Evolutionary conservation across 371 early-diverging fungal species (phyloP).

Genomic region (Mortierella sp.): DNA sequence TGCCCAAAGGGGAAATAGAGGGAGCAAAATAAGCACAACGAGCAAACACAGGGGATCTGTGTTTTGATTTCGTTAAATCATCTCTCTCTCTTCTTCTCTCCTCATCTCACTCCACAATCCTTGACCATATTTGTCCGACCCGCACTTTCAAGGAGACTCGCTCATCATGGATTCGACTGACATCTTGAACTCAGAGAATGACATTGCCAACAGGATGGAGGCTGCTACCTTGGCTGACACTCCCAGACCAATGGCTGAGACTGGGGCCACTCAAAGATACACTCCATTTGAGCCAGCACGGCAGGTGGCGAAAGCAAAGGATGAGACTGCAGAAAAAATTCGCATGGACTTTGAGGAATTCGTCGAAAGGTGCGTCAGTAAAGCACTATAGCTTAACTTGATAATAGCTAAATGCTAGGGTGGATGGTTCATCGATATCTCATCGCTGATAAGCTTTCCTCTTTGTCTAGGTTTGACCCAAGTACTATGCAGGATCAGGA

Average conservation of each 20-base stretch:
- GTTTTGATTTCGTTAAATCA: background rate
- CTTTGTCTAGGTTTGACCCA: slow-evolving; percentile 40
- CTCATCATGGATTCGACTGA: slow-evolving; percentile 51
- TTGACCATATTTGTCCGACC: slow-evolving; percentile 1
- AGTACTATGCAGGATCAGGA: slow-evolving; percentile 55
- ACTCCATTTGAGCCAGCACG: slow-evolving; percentile 58
- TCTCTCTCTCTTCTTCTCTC: background rate
- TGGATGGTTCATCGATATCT: background rate
- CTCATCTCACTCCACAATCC: background rate
- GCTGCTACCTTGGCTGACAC: slow-evolving; percentile 52
- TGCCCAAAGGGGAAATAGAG: background rate
- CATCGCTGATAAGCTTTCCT: background rate
- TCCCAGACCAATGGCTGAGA: slow-evolving; percentile 28
- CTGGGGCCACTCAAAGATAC: slow-evolving; percentile 23
- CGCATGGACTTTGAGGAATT: slow-evolving; percentile 85
- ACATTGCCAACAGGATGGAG: slow-evolving; percentile 49
- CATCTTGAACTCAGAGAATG: slow-evolving; percentile 45
- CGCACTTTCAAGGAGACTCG: background rate
- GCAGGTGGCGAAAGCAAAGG: slow-evolving; percentile 74
- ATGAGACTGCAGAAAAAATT: slow-evolving; percentile 84
- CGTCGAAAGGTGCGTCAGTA: slow-evolving; percentile 67
- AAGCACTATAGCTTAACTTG: no score
- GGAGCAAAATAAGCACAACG: no score
- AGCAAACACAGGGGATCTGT: slow-evolving; percentile 6
- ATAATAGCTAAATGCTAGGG: background rate